Conservation (phyloP, 352 stramenopile species). For the Bremia lactucae region DNA sequence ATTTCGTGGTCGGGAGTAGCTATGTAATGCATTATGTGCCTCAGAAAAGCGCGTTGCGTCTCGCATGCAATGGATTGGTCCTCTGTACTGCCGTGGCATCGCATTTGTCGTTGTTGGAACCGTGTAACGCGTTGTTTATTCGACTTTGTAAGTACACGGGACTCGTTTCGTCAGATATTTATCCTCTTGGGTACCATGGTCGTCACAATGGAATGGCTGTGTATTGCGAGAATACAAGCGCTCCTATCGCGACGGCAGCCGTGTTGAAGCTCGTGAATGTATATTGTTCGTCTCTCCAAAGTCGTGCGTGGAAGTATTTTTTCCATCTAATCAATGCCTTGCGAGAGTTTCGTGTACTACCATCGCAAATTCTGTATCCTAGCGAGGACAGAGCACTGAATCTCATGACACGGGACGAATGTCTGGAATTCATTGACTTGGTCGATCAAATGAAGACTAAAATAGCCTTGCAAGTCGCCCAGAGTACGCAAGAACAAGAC, state of each 20-base stretch:
- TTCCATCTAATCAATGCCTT: conserved; percentile 50
- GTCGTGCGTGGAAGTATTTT: conserved; percentile 48
- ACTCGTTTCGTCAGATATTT: conserved; percentile 45
- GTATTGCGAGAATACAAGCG: conserved; percentile 65
- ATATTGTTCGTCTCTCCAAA: conserved; percentile 39
- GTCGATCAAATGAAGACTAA: conserved; percentile 52
- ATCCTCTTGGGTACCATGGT: conserved; percentile 46
- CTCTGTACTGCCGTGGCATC: conserved; percentile 47
- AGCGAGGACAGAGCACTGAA: conserved; percentile 20
- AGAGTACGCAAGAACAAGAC: conserved; percentile 24
- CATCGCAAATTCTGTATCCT: conserved; percentile 31
- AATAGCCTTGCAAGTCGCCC: conserved; percentile 32
- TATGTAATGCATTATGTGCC: conserved; percentile 49
- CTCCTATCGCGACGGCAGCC: conserved; percentile 48
- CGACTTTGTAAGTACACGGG: conserved; percentile 54
- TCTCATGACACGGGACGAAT: conserved; percentile 40
- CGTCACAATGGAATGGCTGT: conserved; percentile 42
- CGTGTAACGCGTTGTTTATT: conserved; percentile 55
- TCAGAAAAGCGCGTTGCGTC: conserved; percentile 57
- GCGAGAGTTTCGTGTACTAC: conserved; percentile 54
- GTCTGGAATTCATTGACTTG: conserved; percentile 41
- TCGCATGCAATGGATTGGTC: conserved; percentile 71
- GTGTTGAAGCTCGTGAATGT: conserved; percentile 61
- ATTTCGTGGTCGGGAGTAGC: conserved; percentile 12
- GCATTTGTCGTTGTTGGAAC: conserved; percentile 36